Evolutionary conservation across 2,329 filamentous ascomycete species (phyloP).

Genomic region (Macroventuria anomochaeta): DNA sequence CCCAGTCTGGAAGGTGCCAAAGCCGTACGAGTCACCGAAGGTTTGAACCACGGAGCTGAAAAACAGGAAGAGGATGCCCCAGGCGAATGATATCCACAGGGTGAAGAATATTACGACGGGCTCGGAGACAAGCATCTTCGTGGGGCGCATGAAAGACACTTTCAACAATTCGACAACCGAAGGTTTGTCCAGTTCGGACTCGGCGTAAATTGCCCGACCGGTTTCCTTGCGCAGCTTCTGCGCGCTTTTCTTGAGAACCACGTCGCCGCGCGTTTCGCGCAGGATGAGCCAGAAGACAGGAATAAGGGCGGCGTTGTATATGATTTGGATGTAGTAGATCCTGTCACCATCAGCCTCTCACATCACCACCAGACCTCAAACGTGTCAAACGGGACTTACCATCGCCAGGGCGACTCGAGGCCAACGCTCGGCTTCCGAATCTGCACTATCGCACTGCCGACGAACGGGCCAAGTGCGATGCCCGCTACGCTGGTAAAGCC

Average conservation of each 20-base stretch:
- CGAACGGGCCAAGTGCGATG: slow-evolving; percentile 53
- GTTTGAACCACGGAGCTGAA: slow-evolving; percentile 52
- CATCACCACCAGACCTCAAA: no score
- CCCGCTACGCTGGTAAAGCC: slow-evolving; percentile 54
- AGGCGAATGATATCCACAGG: slow-evolving; percentile 54
- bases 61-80: slow-evolving; percentile 54
- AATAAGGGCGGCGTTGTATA: slow-evolving; percentile 52
- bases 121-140: slow-evolving; percentile 51
- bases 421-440: slow-evolving; percentile 39
- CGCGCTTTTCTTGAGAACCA: slow-evolving; percentile 51
- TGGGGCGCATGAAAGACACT: slow-evolving; percentile 51
- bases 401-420: slow-evolving; percentile 45
- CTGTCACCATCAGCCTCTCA: slow-evolving; percentile 22
- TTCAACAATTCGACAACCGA: slow-evolving; percentile 36
- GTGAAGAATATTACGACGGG: slow-evolving; percentile 54
- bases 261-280: slow-evolving; percentile 52
- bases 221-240: slow-evolving; percentile 49
- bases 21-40: slow-evolving; percentile 49
- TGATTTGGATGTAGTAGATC: slow-evolving; percentile 56
- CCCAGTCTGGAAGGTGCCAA: slow-evolving; percentile 43
- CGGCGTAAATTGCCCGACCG: slow-evolving; percentile 37
- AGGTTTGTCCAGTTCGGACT: slow-evolving; percentile 35
- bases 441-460: slow-evolving; percentile 50
- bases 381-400: slow-evolving; percentile 30
- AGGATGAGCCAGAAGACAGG: slow-evolving; percentile 53